Base-by-base conservation (phyloP, 345 rosid genomes). In the Dimocarpus longan region DNA sequence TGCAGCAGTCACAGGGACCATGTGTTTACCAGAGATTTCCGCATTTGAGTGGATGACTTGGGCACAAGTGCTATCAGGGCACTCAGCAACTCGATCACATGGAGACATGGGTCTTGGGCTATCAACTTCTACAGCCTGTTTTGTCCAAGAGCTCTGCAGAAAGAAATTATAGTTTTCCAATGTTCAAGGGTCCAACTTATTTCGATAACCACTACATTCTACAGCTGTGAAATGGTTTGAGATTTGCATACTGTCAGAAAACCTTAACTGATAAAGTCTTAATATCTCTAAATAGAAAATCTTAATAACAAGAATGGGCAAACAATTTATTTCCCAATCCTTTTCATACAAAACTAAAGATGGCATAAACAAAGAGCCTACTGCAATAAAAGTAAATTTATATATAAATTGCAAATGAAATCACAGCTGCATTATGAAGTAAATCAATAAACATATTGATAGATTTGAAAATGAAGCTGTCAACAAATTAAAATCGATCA, bases 101-200 rank as follows among this genome's bases (percentile, higher is more conserved):
- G 81, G 81, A 56, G 85, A 82, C 64, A 71, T 71, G 54, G 83
- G 78, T 19, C n/a, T 21, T 6, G 86, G 87, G 79, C 89, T 85
- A 56, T 88, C 86, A 44, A 82, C 81, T 76, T 85, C 89, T 26
- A 79, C 76, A 1, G 87, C 89, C 76, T 82, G 84, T 74, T 85
- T 90, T 32, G 91, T 90, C 91, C 91, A 88, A 76, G 90, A 90
- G 77, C 87, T 88, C 93, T 90, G 82, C 78, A 76, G 77, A 76
- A 74, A 46, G 22, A 24, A 71, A 57, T 18, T 10, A 40, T 63
- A 60, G 46, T 43, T 75, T 43, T 43, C 22, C n/a, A 39, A 56
- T 42, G 21, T 46, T 37, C 24, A 46, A 71, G 0, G 46, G 13
- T 11, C 42, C 68, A 77, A 50, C 57, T 59, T 59, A 16, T 64